Evolutionary conservation across 441 rosid species (phyloP), one percentile per base, ranked within the genome.

Genomic region (Manihot esculenta): DNA sequence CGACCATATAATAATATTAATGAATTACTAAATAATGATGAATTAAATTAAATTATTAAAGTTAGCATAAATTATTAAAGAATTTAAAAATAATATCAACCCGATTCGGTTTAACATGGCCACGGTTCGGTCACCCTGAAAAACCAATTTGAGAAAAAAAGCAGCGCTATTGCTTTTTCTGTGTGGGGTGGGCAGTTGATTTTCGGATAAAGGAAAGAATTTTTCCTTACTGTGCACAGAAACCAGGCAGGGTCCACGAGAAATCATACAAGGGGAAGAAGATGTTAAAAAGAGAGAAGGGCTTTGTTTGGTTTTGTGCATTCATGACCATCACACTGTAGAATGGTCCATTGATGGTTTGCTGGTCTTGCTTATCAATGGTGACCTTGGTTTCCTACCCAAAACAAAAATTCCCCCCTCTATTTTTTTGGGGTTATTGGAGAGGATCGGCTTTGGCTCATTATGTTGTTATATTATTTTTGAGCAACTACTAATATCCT

Each of bases 31-130:
- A 38, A 38, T 5, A 38, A 38, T 38, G 42, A 38, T 30, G 4
- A 30, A 4, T 1, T 30, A 30, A 30, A 30, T n/a, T n/a, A n/a
- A n/a, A n/a, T n/a, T n/a, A n/a, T n/a, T n/a, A n/a, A n/a, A n/a
- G n/a, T 4, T 30, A 4, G 4, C 33, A 30, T 30, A 30, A 30
- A 30, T 30, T 1, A 30, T 30, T 30, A 30, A 30, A 30, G 33
- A 30, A 30, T 30, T 30, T 1, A 4, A 30, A 30, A 30, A 30
- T 30, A n/a, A n/a, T 30, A 30, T 30, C 33, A 1, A 1, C 4
- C 2, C 33, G 33, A 30, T 30, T 30, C 33, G 42, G 42, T 38
- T 38, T 89, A 70, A 90, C 87, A 53, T 14, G 35, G 66, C 6
- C 27, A 66, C 51, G 70, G 70, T 35, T 27, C 30, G 70, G 42